A percentile compares a stretch with the other conserved stretches of the same genome.
Evolutionary conservation across 2,329 filamentous ascomycete species (phyloP).

Genomic region (Talaromyces atroroseus): DNA sequence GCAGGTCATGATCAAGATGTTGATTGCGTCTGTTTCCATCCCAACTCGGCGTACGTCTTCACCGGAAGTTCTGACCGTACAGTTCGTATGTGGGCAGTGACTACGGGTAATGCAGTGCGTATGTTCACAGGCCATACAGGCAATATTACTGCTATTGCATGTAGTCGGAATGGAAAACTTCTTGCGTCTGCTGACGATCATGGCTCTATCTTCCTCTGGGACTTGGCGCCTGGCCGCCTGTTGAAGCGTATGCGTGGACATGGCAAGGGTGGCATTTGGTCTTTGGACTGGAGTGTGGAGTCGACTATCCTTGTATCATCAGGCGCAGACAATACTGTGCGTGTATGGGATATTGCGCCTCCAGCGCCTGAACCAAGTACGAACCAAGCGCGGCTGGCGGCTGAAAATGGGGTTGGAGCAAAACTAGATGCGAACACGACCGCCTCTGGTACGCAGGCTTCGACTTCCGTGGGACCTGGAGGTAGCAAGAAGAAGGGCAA

Average conservation of each 20-base stretch:
- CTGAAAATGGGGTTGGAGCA: slow-evolving; percentile 44
- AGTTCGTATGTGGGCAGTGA: slow-evolving; percentile 95
- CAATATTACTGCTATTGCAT: slow-evolving; percentile 77
- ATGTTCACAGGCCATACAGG: slow-evolving; percentile 90
- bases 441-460: slow-evolving; percentile 36
- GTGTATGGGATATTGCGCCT: slow-evolving; percentile 84
- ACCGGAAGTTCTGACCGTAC: slow-evolving; percentile 90
- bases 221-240: slow-evolving; percentile 75
- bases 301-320: slow-evolving; percentile 85
- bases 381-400: slow-evolving; percentile 50
- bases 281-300: slow-evolving; percentile 87
- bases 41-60: slow-evolving; percentile 89
- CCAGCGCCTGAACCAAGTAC: slow-evolving; percentile 56
- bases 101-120: slow-evolving; percentile 77
- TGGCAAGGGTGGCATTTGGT: slow-evolving; percentile 88
- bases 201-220: slow-evolving; percentile 92
- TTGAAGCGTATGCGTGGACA: slow-evolving; percentile 94
- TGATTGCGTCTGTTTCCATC: slow-evolving; percentile 89
- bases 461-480: slow-evolving; percentile 40
- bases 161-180: slow-evolving; percentile 79
- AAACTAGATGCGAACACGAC: slow-evolving; percentile 51
- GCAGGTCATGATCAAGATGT: slow-evolving; percentile 90
- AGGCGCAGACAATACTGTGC: slow-evolving; percentile 85
- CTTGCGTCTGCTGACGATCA: slow-evolving; percentile 85
- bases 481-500: slow-evolving; percentile 69